Conservation (phyloP, 192 early-diverging fungal species). For the Anaeromyces robustus region DNA sequence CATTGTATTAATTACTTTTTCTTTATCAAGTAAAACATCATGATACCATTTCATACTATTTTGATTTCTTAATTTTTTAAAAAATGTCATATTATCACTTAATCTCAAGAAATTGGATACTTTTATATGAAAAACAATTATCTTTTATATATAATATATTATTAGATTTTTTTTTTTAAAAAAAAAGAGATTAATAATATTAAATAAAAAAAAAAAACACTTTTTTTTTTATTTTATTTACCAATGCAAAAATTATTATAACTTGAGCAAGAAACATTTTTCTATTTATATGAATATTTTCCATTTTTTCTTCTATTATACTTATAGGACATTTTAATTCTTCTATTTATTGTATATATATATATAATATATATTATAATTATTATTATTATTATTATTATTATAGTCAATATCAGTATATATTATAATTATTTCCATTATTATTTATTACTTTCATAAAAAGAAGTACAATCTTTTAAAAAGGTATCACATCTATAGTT, state of each 20-base stretch:
- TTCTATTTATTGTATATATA: neutral
- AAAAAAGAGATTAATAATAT: too few species aligned
- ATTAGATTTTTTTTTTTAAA: too few species aligned
- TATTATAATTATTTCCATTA: too few species aligned
- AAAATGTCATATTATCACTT: neutral
- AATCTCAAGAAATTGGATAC: neutral
- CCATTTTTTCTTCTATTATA: neutral
- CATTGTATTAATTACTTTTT: neutral
- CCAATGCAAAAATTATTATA: neutral
- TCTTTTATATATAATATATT: neutral
- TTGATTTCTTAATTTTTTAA: neutral
- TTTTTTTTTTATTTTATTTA: neutral
- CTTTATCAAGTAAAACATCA: neutral
- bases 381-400: too few species aligned
- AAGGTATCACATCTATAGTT: neutral
- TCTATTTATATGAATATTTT: neutral
- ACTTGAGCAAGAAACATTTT: neutral
- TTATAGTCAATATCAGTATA: too few species aligned
- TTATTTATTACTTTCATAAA: neutral
- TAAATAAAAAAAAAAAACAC: too few species aligned
- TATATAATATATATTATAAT: too few species aligned
- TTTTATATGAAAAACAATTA: neutral
- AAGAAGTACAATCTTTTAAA: neutral
- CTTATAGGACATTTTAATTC: neutral
- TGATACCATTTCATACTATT: neutral